Evolutionary conservation across 306 rosid genomes (phyloP), one percentile per base, ranked within the genome.

Genomic region (Phaseolus lunatus): DNA sequence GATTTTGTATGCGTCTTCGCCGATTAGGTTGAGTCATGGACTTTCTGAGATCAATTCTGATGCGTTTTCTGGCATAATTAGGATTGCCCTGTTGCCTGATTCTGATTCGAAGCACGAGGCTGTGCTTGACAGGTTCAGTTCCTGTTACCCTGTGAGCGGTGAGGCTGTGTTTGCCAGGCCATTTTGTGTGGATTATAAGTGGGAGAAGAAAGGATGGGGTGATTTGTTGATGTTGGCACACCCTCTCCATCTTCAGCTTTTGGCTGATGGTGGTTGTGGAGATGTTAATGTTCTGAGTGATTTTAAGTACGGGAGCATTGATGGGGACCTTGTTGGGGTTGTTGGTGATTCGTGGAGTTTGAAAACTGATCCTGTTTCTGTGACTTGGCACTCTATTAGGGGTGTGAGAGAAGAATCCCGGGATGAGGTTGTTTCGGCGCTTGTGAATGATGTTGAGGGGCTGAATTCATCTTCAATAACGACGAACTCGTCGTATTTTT

Each of bases 261-360:
- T 94, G 22, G 49, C 82, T 29, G 31, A 80, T 56, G 77, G 1
- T 9, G 88, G 27, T 27, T 71, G 53, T 48, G 64, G 2, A 5
- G 10, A 82, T 64, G 82, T 76, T 13, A 65, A 62, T 35, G 78
- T 94, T 83, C 54, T 94, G 45, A 80, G 82, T 80, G 88, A 83
- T 74, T 94, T 92, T 16, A 92, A 84, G 88, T 90, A 83, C 57
- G 83, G 59, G 54, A 87, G 98, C 29, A 87, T 95, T 31, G 98
- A 94, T 73, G 98, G 97, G 7, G 96, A 90, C 0, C 97, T 94
- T 18, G 96, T 92, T 63, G 98, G 98, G 13, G 85, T 94, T 58
- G 86, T 94, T 41, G 98, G 97, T 11, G 88, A 85, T 79, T 90
- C 97, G 9, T 94, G 97, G 98, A 31, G 59, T 7, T 74, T 94